A percentile compares a stretch with the other conserved stretches of the same genome.
Conservation (phyloP, 345 rosid genomes). For the Salix arbutifolia region DNA sequence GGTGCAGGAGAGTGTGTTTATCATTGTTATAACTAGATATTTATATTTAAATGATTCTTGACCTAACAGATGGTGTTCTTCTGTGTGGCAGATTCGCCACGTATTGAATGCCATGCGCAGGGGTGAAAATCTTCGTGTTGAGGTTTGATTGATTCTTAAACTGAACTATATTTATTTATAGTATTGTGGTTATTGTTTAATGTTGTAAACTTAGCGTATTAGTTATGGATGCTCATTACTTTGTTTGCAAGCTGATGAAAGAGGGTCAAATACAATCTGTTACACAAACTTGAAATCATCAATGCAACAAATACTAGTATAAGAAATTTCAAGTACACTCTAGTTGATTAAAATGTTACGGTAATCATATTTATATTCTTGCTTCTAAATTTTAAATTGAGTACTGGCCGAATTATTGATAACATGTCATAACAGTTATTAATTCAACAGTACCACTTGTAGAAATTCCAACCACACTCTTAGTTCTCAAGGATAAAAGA, state of each 20-base stretch:
- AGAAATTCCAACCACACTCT: neutral
- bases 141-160: constrained; percentile 48
- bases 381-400: neutral
- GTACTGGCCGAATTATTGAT: neutral
- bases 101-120: constrained; percentile 75
- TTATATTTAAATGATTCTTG: neutral
- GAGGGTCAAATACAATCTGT: neutral
- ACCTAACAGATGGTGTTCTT: constrained; percentile 21
- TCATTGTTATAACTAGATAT: neutral
- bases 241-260: neutral
- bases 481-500: neutral
- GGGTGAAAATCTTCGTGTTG: constrained; percentile 63
- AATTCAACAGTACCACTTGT: neutral
- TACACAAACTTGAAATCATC: neutral
- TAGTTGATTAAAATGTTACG: neutral
- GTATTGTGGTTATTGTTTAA: neutral
- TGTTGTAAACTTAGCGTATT: neutral
- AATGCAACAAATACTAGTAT: neutral
- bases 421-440: neutral
- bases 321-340: neutral
- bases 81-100: constrained; percentile 67
- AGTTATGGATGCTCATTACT: neutral
- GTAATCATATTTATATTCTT: neutral
- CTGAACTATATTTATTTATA: neutral
- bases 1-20: neutral